Evolutionary conservation across 768 basidiomycete species (phyloP).

Genomic region (Lentinula boryana): DNA sequence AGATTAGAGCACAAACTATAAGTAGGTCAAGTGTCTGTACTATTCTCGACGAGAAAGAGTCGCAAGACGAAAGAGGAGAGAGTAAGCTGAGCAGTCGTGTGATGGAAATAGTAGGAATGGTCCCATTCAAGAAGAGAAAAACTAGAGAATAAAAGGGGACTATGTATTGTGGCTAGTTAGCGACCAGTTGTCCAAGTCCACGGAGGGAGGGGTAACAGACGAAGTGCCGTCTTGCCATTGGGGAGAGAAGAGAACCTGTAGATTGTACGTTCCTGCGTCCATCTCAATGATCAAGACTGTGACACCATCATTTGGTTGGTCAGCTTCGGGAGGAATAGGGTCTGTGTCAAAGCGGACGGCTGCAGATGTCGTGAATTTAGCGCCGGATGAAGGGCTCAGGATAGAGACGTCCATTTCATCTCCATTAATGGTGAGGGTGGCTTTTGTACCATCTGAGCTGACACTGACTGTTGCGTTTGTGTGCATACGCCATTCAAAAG

Average conservation of each 20-base stretch:
- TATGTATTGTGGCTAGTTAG: slow-evolving; percentile 66
- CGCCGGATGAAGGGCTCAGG: slow-evolving; percentile 62
- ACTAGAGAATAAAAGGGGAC: neutral
- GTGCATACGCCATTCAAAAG: slow-evolving; percentile 88
- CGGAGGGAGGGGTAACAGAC: slow-evolving; percentile 65
- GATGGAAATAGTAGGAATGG: neutral
- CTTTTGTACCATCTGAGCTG: slow-evolving; percentile 47
- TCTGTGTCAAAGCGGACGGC: slow-evolving; percentile 58
- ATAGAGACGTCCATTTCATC: slow-evolving; percentile 63
- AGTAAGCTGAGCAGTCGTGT: neutral
- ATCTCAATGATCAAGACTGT: slow-evolving; percentile 72
- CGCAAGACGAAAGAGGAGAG: neutral
- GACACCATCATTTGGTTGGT: slow-evolving; percentile 75
- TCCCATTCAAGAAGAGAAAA: neutral
- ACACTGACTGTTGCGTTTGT: slow-evolving; percentile 80
- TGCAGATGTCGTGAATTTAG: slow-evolving; percentile 47
- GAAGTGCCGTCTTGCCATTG: slow-evolving; percentile 62
- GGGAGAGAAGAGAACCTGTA: slow-evolving; percentile 91
- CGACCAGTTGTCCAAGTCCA: slow-evolving; percentile 70
- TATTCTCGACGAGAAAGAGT: neutral
- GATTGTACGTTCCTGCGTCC: slow-evolving; percentile 62
- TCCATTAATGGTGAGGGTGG: slow-evolving; percentile 68
- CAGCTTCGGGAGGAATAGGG: slow-evolving; percentile 51
- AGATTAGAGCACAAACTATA: slow-evolving; percentile 3
- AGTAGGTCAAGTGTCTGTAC: neutral